Percentiles rank a stretch among this genome's conserved stretches.
Evolutionary conservation across 495 filamentous ascomycete species (phyloP).

Genomic region (Tuber brumale): DNA sequence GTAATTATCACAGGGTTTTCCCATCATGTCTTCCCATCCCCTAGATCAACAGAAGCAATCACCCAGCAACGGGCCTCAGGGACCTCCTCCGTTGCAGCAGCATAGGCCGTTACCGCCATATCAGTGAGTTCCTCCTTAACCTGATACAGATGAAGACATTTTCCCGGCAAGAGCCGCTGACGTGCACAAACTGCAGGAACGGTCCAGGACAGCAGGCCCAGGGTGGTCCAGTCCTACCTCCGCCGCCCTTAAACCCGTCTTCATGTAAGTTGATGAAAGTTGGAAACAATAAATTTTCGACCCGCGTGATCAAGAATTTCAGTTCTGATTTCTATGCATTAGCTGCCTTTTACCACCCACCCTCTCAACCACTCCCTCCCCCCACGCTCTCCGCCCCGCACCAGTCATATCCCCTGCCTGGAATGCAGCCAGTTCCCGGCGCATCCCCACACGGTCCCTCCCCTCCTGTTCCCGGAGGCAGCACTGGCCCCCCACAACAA

Average conservation of each 20-base stretch:
- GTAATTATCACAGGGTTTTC: constrained; percentile 17
- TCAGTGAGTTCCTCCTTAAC: constrained; percentile 24
- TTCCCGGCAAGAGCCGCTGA: constrained; percentile 24
- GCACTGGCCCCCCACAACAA: constrained; percentile 25
- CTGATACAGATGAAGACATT: constrained; percentile 5
- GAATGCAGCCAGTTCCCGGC: constrained; percentile 23
- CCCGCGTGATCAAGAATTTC: not conserved
- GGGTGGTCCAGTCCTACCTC: constrained; percentile 33
- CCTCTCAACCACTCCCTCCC: constrained; percentile 34
- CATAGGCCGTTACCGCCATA: constrained; percentile 29
- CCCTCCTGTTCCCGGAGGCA: constrained; percentile 13
- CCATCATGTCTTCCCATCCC: constrained; percentile 37
- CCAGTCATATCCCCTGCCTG: constrained; percentile 32
- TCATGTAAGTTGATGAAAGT: constrained; percentile 26
- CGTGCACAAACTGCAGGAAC: constrained; percentile 24
- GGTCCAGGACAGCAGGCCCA: constrained; percentile 23
- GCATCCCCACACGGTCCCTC: constrained; percentile 19
- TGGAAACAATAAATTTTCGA: not conserved
- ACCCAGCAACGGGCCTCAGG: constrained; percentile 26
- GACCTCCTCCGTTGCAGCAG: constrained; percentile 27
- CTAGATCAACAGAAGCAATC: constrained; percentile 30
- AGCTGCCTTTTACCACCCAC: constrained; percentile 30
- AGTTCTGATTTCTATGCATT: constrained; percentile 8
- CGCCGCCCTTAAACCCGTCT: constrained; percentile 28
- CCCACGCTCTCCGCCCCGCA: constrained; percentile 30